A percentile compares a stretch with the other conserved stretches of the same genome.
phyloP scores from a whole-genome alignment of 495 filamentous ascomycete species.

The Schizothecium vesticola region DNA sequence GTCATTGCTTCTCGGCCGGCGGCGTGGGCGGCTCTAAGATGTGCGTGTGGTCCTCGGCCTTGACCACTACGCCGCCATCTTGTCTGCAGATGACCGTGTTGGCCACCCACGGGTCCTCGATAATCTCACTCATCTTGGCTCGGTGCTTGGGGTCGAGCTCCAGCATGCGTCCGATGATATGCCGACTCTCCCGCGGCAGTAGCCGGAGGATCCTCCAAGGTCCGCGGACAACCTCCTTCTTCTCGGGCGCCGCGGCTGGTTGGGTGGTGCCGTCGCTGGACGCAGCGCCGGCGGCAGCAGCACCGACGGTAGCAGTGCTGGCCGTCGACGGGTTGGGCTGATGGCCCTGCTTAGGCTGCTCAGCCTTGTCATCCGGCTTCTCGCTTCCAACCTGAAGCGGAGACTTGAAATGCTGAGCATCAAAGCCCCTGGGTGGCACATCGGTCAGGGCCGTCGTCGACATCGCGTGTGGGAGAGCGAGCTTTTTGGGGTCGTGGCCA shows the following conservation, averaged over 20 bases:
- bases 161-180: slow-evolving; percentile 89
- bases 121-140: slow-evolving; percentile 76
- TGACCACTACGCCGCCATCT: slow-evolving; percentile 38
- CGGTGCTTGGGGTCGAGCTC: slow-evolving; percentile 80
- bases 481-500: slow-evolving; percentile 45
- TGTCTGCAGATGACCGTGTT: slow-evolving; percentile 58
- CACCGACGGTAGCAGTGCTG: slow-evolving; percentile 4
- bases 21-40: slow-evolving; percentile 47
- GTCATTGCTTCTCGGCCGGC: slow-evolving; percentile 11
- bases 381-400: slow-evolving; percentile 9
- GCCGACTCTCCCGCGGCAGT: slow-evolving; percentile 80
- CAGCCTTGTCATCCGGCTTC: slow-evolving; percentile 8
- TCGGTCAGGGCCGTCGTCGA: slow-evolving; percentile 34
- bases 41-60: slow-evolving; percentile 47
- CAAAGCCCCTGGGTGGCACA: slow-evolving; percentile 33
- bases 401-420: slow-evolving; percentile 21
- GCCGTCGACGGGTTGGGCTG: slow-evolving; percentile 15
- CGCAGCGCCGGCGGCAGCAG: slow-evolving; percentile 5
- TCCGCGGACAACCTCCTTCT: slow-evolving; percentile 78
- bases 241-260: slow-evolving; percentile 40
- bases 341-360: slow-evolving; percentile 13
- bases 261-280: slow-evolving; percentile 9
- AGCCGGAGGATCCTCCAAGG: slow-evolving; percentile 91
- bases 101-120: slow-evolving; percentile 84
- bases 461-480: slow-evolving; percentile 34